phyloP scores from a whole-genome alignment of 169 alveolate genomes.

The Plasmodium cynomolgi region DNA sequence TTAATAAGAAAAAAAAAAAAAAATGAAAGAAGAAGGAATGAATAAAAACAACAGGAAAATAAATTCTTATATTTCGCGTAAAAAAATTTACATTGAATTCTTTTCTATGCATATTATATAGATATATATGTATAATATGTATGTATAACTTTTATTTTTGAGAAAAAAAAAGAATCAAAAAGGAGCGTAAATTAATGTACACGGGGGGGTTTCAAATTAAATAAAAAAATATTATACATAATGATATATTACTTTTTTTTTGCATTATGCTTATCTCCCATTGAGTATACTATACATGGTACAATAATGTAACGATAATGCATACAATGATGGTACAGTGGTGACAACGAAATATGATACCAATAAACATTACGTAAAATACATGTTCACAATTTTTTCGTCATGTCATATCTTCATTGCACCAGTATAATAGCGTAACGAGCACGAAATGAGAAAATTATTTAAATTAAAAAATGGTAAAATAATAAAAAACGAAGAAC shows the following conservation, averaged over 20 bases:
- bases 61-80: not conserved
- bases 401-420: not conserved
- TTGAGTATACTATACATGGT: not conserved
- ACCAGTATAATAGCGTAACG: not conserved
- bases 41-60: not conserved
- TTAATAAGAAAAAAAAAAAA: not conserved
- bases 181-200: not conserved
- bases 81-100: not conserved
- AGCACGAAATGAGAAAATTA: not conserved
- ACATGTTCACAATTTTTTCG: not conserved
- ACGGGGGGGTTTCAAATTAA: not conserved
- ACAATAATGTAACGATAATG: not conserved
- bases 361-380: not conserved
- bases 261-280: not conserved
- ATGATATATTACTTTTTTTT: not conserved
- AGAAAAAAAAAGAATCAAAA: not conserved
- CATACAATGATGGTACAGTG: not conserved
- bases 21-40: not conserved
- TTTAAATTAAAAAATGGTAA: not conserved
- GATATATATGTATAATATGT: too few relatives aligned
- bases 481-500: not conserved
- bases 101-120: not conserved
- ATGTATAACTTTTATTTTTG: not conserved
- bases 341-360: not conserved
- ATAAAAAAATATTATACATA: not conserved